phyloP scores from a whole-genome alignment of 2,329 filamentous ascomycete species.

The Arthroderma sp. region DNA sequence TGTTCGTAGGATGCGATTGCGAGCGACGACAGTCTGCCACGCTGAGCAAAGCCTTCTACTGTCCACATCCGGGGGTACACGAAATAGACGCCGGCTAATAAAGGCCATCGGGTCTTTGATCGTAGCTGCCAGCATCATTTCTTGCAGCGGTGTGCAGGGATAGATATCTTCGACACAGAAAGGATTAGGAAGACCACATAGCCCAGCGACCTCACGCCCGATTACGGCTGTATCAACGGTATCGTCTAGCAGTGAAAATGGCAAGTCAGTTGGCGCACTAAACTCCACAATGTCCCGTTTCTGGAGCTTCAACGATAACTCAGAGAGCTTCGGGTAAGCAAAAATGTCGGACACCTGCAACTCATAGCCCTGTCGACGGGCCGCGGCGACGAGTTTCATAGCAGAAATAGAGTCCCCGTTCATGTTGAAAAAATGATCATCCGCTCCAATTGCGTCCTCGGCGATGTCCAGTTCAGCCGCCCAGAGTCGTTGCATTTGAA shows the following conservation, averaged over 20 bases:
- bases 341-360: constrained; percentile 6
- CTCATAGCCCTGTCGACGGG: not conserved
- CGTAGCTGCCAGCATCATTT: constrained; percentile 31
- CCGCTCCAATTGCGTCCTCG: not conserved
- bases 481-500: not conserved
- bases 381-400: not conserved
- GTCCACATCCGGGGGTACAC: constrained; percentile 12
- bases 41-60: constrained; percentile 28
- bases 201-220: too few species aligned
- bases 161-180: constrained; percentile 20
- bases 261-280: not conserved
- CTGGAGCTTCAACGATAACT: not conserved
- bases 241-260: not conserved
- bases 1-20: constrained; percentile 32
- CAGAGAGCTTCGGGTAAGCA: not conserved
- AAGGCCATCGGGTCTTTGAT: constrained; percentile 30
- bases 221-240: too few species aligned
- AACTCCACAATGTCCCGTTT: not conserved
- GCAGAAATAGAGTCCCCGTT: not conserved
- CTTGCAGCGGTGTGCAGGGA: constrained; percentile 28
- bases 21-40: constrained; percentile 26
- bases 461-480: not conserved
- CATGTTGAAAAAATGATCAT: not conserved
- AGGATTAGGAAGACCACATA: constrained; percentile 23
- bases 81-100: constrained; percentile 28